These are phyloP conservation scores for Leccinum imitatum DNA, from an alignment of 768 basidiomycete species.

Conservation along the genomic window DNA sequence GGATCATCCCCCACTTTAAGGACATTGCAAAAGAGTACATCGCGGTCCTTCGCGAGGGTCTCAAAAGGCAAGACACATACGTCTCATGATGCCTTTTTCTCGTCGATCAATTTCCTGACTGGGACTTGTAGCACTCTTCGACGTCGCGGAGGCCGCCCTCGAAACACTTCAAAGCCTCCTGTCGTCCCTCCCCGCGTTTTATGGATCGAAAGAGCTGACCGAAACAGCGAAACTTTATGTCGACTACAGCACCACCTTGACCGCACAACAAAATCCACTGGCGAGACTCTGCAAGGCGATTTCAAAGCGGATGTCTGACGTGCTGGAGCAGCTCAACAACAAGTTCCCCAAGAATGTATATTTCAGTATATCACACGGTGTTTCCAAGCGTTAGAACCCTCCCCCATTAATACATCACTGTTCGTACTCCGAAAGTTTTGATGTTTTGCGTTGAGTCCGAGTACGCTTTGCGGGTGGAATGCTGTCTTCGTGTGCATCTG, in stretches of 20 bases:
- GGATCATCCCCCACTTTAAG: conserved; percentile 83
- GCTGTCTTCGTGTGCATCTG: no score
- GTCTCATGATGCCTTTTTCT: conserved; percentile 26
- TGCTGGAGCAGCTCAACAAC: no score
- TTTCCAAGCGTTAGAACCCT: no score
- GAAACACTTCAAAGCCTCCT: conserved; percentile 68
- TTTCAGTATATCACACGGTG: no score
- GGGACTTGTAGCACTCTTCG: conserved; percentile 31
- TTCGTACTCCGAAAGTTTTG: no score
- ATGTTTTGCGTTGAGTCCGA: no score
- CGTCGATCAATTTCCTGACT: not conserved
- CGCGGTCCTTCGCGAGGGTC: conserved; percentile 43
- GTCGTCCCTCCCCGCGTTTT: conserved; percentile 73
- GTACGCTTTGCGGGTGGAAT: no score
- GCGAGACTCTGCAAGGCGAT: conserved; percentile 56
- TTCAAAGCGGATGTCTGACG: conserved; percentile 62
- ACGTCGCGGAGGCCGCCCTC: conserved; percentile 35
- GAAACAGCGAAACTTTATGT: conserved; percentile 58
- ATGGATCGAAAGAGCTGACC: conserved; percentile 58
- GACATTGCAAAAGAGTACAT: conserved; percentile 63
- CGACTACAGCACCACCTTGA: conserved; percentile 32
- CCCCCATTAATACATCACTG: no score
- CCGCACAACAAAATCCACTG: conserved; percentile 28
- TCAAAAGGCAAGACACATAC: conserved; percentile 28
- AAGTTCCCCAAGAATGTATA: no score